Percentiles rank a stretch among this genome's conserved stretches.
phyloP scores from a whole-genome alignment of 2,329 filamentous ascomycete species.

The Xylaria sp. region DNA sequence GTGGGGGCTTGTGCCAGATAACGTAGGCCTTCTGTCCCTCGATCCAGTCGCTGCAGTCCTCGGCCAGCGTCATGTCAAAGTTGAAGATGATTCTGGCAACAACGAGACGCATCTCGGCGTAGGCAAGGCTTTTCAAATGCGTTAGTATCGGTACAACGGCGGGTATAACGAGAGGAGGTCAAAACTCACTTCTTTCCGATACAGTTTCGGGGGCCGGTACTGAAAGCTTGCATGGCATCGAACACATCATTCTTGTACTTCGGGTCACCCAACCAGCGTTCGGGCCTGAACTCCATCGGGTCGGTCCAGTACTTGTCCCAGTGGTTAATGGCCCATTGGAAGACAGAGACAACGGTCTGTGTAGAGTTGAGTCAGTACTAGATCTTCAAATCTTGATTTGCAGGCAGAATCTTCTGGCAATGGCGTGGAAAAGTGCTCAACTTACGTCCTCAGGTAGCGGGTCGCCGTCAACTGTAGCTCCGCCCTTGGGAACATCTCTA shows the following conservation, averaged over 20 bases:
- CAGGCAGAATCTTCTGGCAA: background rate
- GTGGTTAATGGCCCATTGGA: constrained; percentile 46
- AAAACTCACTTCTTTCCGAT: constrained; percentile 48
- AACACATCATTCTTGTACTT: constrained; percentile 43
- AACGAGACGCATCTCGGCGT: constrained; percentile 50
- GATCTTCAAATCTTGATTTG: no score
- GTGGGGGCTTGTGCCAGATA: constrained; percentile 44
- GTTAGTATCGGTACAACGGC: constrained; percentile 16
- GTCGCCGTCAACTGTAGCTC: constrained; percentile 34
- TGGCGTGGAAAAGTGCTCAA: background rate
- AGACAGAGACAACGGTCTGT: constrained; percentile 46
- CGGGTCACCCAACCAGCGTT: constrained; percentile 44
- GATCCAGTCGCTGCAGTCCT: constrained; percentile 39
- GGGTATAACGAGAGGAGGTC: background rate
- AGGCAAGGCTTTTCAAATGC: constrained; percentile 42
- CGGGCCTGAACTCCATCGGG: constrained; percentile 47
- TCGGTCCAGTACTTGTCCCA: constrained; percentile 45
- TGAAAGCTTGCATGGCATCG: constrained; percentile 46
- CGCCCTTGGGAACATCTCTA: constrained; percentile 35
- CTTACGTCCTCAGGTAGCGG: constrained; percentile 38
- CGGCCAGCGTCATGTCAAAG: constrained; percentile 45
- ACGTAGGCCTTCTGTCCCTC: constrained; percentile 41
- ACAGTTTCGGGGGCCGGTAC: constrained; percentile 47
- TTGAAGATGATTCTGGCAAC: constrained; percentile 47
- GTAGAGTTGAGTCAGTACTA: constrained; percentile 16